Conservation (phyloP, 2,329 filamentous ascomycete genomes). For the Plectosphaerella cucumerina region DNA sequence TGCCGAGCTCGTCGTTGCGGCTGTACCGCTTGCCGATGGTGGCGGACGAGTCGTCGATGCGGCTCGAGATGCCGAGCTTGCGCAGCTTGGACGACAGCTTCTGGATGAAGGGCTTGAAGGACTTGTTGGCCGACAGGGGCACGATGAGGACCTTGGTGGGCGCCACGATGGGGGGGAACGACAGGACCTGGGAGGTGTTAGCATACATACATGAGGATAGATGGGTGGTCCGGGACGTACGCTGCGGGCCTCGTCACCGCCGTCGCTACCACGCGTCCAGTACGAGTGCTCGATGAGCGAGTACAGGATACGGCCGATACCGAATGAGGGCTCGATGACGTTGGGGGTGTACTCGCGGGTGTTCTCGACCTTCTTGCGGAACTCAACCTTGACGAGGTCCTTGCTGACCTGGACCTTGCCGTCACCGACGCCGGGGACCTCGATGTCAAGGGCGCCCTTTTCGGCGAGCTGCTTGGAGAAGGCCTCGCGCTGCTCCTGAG, state of each 20-base stretch:
- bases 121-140: constrained; percentile 75
- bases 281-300: constrained; percentile 90
- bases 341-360: constrained; percentile 90
- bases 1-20: constrained; percentile 93
- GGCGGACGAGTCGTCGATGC: constrained; percentile 84
- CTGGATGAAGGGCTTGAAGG: constrained; percentile 74
- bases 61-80: constrained; percentile 72
- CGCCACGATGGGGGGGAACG: constrained; percentile 63
- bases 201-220: constrained; percentile 3
- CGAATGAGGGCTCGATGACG: constrained; percentile 95
- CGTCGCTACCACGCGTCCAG: constrained; percentile 72
- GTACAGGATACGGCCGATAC: constrained; percentile 93
- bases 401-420: constrained; percentile 76
- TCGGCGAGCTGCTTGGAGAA: constrained; percentile 69
- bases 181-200: constrained; percentile 45
- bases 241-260: constrained; percentile 77
- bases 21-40: constrained; percentile 93
- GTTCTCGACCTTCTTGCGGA: constrained; percentile 76
- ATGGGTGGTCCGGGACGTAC: constrained; percentile 49
- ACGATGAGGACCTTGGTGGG: constrained; percentile 94
- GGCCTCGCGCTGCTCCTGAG: constrained; percentile 78
- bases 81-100: constrained; percentile 73
- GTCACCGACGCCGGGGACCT: constrained; percentile 62
- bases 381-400: constrained; percentile 80
- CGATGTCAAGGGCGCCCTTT: constrained; percentile 70